These are phyloP conservation scores for Euphrasia arctica DNA, from an alignment of 305 asterid species.

Conservation along the genomic window DNA sequence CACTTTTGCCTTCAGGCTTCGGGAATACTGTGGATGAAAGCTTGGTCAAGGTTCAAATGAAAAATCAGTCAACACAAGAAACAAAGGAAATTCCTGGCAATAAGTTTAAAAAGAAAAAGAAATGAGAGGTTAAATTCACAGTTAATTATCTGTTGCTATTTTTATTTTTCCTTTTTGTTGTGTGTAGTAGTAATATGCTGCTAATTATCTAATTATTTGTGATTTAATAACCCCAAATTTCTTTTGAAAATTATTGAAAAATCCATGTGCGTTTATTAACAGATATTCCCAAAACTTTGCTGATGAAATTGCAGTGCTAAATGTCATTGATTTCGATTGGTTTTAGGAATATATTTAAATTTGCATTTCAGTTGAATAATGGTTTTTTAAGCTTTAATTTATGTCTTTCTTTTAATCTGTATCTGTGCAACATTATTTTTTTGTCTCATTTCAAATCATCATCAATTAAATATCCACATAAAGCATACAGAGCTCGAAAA, in stretches of 20 bases:
- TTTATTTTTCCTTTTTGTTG: background rate
- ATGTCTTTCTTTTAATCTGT: background rate
- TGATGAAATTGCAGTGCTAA: too few relatives aligned
- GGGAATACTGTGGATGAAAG: slow-evolving; percentile 27
- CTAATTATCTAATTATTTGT: background rate
- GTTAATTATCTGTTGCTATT: slow-evolving; percentile 2
- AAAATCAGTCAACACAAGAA: slow-evolving; percentile 27
- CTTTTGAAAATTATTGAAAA: background rate
- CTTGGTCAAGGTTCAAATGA: slow-evolving; percentile 31
- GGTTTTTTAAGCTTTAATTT: slow-evolving; percentile 5
- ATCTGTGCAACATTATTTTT: slow-evolving; percentile 1
- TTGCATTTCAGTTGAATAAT: too few relatives aligned
- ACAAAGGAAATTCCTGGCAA: slow-evolving; percentile 7
- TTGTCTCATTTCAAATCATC: background rate
- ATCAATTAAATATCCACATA: too few relatives aligned
- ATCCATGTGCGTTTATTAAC: too few relatives aligned
- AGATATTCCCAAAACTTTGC: too few relatives aligned
- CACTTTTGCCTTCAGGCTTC: slow-evolving; percentile 45
- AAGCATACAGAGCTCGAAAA: background rate
- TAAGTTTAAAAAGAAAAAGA: background rate
- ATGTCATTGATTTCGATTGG: too few relatives aligned
- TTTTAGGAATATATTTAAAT: too few relatives aligned
- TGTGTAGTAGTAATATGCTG: background rate
- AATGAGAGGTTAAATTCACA: slow-evolving; percentile 20
- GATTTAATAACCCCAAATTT: background rate